Percentiles rank a stretch among this genome's conserved stretches.
These are phyloP conservation scores for Nothophaeocryptopus gaeumannii DNA, from an alignment of 2,329 filamentous ascomycete species.

Conservation along the genomic window DNA sequence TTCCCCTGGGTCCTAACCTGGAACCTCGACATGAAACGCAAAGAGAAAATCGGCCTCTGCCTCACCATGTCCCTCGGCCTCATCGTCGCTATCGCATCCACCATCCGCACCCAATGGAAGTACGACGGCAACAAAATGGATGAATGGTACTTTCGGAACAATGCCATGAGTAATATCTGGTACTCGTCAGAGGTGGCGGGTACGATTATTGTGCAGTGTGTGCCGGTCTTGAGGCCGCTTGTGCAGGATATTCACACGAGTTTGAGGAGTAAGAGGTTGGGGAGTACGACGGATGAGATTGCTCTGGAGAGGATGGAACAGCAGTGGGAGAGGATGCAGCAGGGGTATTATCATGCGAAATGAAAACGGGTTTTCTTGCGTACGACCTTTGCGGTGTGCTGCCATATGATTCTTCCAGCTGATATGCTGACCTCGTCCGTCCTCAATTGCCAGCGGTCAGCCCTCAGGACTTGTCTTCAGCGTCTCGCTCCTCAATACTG, in stretches of 20 bases:
- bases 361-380: conserved; percentile 1
- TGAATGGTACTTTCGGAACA: conserved; percentile 50
- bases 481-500: no score
- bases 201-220: conserved; percentile 56
- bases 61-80: conserved; percentile 53
- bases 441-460: no score
- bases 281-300: conserved; percentile 24
- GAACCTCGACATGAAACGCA: conserved; percentile 47
- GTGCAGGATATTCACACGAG: conserved; percentile 44
- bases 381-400: not conserved
- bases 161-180: conserved; percentile 48
- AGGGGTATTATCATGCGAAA: conserved; percentile 14
- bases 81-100: conserved; percentile 50
- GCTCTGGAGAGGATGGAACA: conserved; percentile 13
- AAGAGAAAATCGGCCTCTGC: conserved; percentile 52
- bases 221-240: conserved; percentile 52
- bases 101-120: conserved; percentile 51
- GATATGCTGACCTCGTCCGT: no score
- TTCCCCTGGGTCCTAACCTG: conserved; percentile 53
- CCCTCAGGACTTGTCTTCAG: no score
- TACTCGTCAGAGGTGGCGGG: conserved; percentile 54
- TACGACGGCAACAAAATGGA: conserved; percentile 48
- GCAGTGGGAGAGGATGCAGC: conserved; percentile 7
- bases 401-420: not conserved
- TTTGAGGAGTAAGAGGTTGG: conserved; percentile 36